Base-by-base conservation (phyloP, 176 grass and related monocot species). In the Aegilops tauschii region DNA sequence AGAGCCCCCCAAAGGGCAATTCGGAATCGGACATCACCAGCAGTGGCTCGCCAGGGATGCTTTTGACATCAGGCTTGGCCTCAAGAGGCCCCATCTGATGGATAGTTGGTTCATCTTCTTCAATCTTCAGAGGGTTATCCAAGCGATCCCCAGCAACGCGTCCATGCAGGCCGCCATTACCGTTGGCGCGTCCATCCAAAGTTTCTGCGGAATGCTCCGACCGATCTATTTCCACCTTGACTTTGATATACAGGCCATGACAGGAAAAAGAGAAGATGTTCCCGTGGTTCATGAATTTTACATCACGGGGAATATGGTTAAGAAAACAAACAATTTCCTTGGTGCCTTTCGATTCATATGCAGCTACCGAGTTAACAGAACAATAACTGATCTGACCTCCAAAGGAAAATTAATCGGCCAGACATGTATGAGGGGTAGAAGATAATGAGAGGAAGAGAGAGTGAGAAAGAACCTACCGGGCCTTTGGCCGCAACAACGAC, bases 401-500 rank as follows among this genome's bases (percentile, higher is more conserved):
- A n/a, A 12, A 32, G 20, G 30, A 3, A 84, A 35, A 59, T 18
- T 83, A 73, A 45, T 11, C 16, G 20, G 27, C 12, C 3, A 18
- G 3, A 40, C 16, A 70, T 36, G 13, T 27, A 29, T 52, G 39
- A 4, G 58, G 58, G 14, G 27, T n/a, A 32, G 49, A 27, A 5
- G 1, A 45, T 9, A 32, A 31, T 23, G 34, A 23, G 34, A 27
- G 1, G 32, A 76, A 5, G 3, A 30, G 29, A 20, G 1, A 52
- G 21, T 25, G 9, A 2, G 21, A 18, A 65, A 20, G 50, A 18
- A 83, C 82, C 77, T 76, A 97, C 84, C 28, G 36, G 29, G 65
- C 93, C 93, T 23, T 90, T 95, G 7, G 74, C 30, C 8, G 87
- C 86, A 9, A 94, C 76, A 3, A 97, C 17, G 54, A 91, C 31